phyloP scores from a whole-genome alignment of 163 green algal species.

The Scenedesmus sp. region DNA sequence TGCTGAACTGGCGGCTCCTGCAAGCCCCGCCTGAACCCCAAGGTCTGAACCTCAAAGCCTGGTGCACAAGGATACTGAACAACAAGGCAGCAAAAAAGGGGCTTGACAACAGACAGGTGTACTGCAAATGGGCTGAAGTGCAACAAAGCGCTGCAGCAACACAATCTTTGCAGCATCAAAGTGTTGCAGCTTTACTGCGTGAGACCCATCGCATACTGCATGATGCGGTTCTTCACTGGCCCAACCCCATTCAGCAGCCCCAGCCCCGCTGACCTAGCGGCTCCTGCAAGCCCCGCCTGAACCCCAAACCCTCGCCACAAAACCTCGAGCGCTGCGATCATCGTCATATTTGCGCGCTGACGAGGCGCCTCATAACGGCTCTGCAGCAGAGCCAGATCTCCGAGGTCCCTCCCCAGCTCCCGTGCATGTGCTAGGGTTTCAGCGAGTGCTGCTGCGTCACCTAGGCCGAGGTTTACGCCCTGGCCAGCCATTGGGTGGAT shows the following conservation, averaged over 20 bases:
- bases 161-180: no score
- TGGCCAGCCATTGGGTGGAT: conserved; percentile 89
- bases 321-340: conserved; percentile 76
- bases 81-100: no score
- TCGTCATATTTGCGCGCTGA: conserved; percentile 69
- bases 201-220: conserved; percentile 60
- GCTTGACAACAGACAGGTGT: no score
- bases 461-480: conserved; percentile 90
- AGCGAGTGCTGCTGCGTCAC: conserved; percentile 74
- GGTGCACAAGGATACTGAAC: no score
- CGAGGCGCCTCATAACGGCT: conserved; percentile 75
- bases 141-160: neutral
- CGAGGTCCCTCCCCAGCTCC: conserved; percentile 48
- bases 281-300: conserved; percentile 8
- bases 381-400: conserved; percentile 54
- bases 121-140: neutral
- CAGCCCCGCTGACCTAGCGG: conserved; percentile 38
- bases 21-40: conserved; percentile 18
- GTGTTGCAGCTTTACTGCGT: neutral
- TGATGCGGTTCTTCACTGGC: conserved; percentile 57
- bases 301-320: conserved; percentile 61
- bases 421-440: conserved; percentile 67
- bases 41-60: conserved; percentile 11
- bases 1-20: conserved; percentile 28
- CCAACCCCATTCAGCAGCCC: conserved; percentile 48